phyloP scores from a whole-genome alignment of 108 stramenopile genomes.

The Chaetoceros muelleri region DNA sequence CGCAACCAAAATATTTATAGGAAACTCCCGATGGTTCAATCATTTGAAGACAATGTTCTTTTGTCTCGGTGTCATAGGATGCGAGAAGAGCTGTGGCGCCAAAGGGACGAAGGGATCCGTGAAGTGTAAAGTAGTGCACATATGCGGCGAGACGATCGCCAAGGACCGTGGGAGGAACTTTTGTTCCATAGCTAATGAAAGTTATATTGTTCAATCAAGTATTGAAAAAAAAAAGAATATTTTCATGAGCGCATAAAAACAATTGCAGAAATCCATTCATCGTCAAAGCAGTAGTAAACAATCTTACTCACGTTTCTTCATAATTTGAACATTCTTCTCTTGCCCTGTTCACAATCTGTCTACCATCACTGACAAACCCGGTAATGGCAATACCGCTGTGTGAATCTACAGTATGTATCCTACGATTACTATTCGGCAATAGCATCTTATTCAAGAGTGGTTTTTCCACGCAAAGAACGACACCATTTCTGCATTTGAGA shows the following conservation, averaged over 20 bases:
- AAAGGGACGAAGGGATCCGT: constrained; percentile 95
- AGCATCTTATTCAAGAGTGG: constrained; percentile 88
- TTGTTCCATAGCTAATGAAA: constrained; percentile 54
- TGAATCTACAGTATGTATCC: constrained; percentile 67
- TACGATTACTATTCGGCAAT: constrained; percentile 56
- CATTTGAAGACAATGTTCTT: constrained; percentile 80
- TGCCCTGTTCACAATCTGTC: constrained; percentile 87
- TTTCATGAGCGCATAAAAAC: background rate
- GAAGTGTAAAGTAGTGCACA: constrained; percentile 97
- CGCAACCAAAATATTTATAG: constrained; percentile 88
- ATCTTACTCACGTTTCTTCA: constrained; percentile 47
- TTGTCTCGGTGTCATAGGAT: constrained; percentile 81
- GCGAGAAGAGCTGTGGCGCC: constrained; percentile 83
- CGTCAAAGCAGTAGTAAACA: background rate
- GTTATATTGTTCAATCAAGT: too few species aligned
- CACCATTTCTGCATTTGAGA: constrained; percentile 89
- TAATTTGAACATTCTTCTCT: constrained; percentile 84
- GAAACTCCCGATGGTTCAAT: constrained; percentile 89
- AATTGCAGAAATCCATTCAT: background rate
- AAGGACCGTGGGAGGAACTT: constrained; percentile 71
- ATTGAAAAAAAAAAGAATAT: background rate
- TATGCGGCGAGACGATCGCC: constrained; percentile 83
- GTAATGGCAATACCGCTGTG: constrained; percentile 74
- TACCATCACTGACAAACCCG: constrained; percentile 92
- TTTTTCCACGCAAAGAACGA: constrained; percentile 95